Conservation (phyloP, 163 green algal species). For the Prototheca wickerhamii region DNA sequence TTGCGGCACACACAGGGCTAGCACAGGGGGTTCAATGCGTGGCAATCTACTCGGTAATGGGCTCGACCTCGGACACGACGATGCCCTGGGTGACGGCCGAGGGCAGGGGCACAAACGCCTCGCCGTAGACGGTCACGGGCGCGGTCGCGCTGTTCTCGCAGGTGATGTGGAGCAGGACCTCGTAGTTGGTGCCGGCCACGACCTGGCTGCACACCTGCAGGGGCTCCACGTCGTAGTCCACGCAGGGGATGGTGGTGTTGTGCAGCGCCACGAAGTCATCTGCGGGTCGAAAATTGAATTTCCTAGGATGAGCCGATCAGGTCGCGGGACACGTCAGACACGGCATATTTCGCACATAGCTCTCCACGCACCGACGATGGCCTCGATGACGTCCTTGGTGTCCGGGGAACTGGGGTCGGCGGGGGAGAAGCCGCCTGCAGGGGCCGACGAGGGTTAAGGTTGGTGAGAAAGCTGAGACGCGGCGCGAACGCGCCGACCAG, state of each 20-base stretch:
- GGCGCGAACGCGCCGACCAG: too few species aligned
- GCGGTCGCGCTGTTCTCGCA: neutral
- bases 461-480: too few species aligned
- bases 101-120: neutral
- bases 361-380: neutral
- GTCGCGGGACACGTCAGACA: neutral
- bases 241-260: neutral
- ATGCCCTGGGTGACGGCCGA: neutral
- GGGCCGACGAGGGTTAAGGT: too few species aligned
- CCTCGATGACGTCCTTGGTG: neutral
- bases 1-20: neutral
- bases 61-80: neutral
- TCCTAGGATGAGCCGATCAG: neutral
- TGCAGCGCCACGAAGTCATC: neutral
- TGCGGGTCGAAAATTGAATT: neutral
- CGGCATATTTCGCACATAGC: too few species aligned
- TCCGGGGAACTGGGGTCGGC: neutral
- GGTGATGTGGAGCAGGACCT: neutral
- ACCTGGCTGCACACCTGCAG: constrained; percentile 1
- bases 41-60: neutral
- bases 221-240: neutral
- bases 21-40: neutral
- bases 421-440: neutral
- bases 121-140: neutral
- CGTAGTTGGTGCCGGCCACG: constrained; percentile 6